Conservation (phyloP, 1,284 basidiomycete species). For the Hymenochaete sp. region DNA sequence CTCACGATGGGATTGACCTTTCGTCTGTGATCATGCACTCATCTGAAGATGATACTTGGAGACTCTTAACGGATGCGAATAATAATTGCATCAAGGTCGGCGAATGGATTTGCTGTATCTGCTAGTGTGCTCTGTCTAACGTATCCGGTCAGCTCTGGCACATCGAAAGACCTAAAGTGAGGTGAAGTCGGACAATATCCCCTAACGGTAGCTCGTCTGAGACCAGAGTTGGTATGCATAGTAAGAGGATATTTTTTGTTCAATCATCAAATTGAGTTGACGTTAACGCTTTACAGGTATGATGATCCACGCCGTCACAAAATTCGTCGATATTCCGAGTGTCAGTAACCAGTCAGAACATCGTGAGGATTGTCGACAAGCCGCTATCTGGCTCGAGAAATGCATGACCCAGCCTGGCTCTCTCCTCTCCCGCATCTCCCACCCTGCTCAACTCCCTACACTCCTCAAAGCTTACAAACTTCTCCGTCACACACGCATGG, state of each 20-base stretch:
- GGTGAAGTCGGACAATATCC: no score
- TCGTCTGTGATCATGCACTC: constrained; percentile 57
- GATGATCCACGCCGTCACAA: constrained; percentile 67
- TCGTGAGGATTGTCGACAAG: constrained; percentile 86
- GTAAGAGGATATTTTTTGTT: neutral
- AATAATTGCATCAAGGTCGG: constrained; percentile 75
- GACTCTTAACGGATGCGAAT: constrained; percentile 75
- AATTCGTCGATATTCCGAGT: constrained; percentile 83
- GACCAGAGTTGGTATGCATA: constrained; percentile 15
- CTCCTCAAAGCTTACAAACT: constrained; percentile 46
- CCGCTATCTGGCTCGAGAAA: constrained; percentile 84
- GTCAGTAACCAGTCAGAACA: constrained; percentile 63
- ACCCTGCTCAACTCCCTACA: constrained; percentile 33
- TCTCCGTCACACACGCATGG: constrained; percentile 41
- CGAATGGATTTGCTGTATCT: neutral
- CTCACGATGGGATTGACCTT: constrained; percentile 75
- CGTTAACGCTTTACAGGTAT: constrained; percentile 41
- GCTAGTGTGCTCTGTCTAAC: neutral
- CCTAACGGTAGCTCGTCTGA: constrained; percentile 1
- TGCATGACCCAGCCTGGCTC: constrained; percentile 77
- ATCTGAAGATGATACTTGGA: constrained; percentile 28
- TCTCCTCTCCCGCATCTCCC: constrained; percentile 41
- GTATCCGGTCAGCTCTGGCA: constrained; percentile 45
- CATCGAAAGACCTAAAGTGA: constrained; percentile 27
- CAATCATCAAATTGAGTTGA: neutral